Base-by-base conservation (phyloP, 164 flowering plant genomes). In the Vitis riparia region DNA sequence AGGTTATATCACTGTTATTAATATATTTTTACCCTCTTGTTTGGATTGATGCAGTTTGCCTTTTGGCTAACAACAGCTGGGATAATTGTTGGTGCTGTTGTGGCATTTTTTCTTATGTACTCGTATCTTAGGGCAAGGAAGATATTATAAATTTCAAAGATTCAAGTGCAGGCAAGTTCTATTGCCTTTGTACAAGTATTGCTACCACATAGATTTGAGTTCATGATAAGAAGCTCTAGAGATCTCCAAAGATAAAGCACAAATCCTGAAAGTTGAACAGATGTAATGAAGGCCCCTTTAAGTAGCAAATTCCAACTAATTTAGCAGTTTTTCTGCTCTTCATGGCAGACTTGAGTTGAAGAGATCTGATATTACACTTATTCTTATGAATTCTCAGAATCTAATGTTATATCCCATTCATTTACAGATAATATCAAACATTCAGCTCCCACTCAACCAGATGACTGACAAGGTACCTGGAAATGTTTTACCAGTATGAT, bases 31-130 rank as follows among this genome's bases (percentile, higher is more conserved):
- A 51, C 51, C 9, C 67, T 50, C 51, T 13, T 49, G 19, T 51
- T 37, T 76, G 15, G 29, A 11, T 73, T 75, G 44, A 15, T 83
- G 88, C 91, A 95, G 99, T 82, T 78, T 77, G 99, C 97, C 12
- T 95, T 95, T 80, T 95, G 98, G 98, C 72, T 88, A 15, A 90
- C 99, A 32, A 93, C 99, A 29, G 89, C 81, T 29, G 98, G 94
- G 32, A 93, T 95, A 65, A 75, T 91, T 51, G 67, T 88, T 65
- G 98, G 99, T 12, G 93, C 88, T 59, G 84, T 85, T 51, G 82
- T 83, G 44, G 94, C 85, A 71, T 95, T 90, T 70, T 93, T 82
- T 70, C 78, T 93, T 4, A 83, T 90, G 96, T 89, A 91, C 68
- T 77, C 75, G 13, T 93, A 93, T 75, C 91, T 95, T 68, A 89